Evolutionary conservation across 495 filamentous ascomycete genomes (phyloP), one percentile per base, ranked within the genome.

Genomic region (Thozetella sp.): DNA sequence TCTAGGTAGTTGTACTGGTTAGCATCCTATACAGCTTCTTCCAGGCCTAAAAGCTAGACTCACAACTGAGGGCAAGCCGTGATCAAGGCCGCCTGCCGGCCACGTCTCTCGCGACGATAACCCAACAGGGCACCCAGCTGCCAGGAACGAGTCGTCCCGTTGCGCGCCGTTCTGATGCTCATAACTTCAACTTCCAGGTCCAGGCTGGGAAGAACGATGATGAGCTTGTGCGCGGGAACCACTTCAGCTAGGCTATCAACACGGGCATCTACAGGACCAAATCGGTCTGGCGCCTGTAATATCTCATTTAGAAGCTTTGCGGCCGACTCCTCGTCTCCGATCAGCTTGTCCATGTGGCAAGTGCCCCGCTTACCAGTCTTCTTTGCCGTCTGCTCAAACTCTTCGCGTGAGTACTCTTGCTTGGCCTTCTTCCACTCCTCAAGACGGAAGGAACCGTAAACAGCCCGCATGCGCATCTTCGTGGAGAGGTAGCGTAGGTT

Each of bases 381-480:
- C 45, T 59, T 62, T 54, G 86, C 52, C 68, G 87, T 80, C 2
- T 65, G 63, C 27, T 66, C 57, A 26, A 90, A 86, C 11, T 88
- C 77, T 6, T 75, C 65, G 40, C 84, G 79, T 0, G 65, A 65
- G 54, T 82, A 81, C 9, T 65, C 60, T 0, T 43, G 9, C 27
- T 72, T 71, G 13, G 60, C 72, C 22, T 72, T 70, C 13, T 69
- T 69, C 37, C 80, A 88, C 15, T 70, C 61, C 10, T 71, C 69
- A 15, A 90, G 69, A 9, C 79, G 61, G 25, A 86, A 75, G 0
- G 75, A 71, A 0, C 88, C 89, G 46, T 90, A 80, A 27, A 80
- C 74, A 2, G 88, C 75, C 22, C 83, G 77, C 80, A 91, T 72
- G 4, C 57, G 58, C 64, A 75, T 70, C 50, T 60, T 60, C 53